These are phyloP conservation scores for Podaxis pistillaris DNA, from an alignment of 768 basidiomycete genomes.

Conservation along the genomic window DNA sequence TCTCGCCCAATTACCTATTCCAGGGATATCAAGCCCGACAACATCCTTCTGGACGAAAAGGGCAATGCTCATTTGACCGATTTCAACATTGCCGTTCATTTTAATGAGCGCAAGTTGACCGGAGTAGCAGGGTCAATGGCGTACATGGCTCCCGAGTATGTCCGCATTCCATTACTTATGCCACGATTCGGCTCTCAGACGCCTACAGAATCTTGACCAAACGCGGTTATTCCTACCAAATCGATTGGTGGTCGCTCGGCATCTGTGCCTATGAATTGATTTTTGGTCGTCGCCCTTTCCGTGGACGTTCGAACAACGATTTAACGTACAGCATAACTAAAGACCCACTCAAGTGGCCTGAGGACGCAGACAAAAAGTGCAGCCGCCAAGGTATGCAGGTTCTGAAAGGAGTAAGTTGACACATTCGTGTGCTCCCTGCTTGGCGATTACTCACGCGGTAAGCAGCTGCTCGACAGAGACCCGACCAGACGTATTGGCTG, in stretches of 20 bases:
- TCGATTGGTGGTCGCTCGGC: slow-evolving; percentile 98
- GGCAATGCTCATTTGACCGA: slow-evolving; percentile 97
- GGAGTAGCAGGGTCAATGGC: slow-evolving; percentile 99
- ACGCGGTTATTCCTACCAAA: slow-evolving; percentile 90
- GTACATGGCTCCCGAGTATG: slow-evolving; percentile 91
- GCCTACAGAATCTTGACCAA: slow-evolving; percentile 71
- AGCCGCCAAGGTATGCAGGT: slow-evolving; percentile 76
- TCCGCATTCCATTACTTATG: slow-evolving; percentile 12
- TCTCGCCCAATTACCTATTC: slow-evolving; percentile 11
- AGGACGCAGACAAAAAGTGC: slow-evolving; percentile 80
- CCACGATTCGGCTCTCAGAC: slow-evolving; percentile 12
- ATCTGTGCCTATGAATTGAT: slow-evolving; percentile 91
- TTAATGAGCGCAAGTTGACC: slow-evolving; percentile 80
- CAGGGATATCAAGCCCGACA: slow-evolving; percentile 96
- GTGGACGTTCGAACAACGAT: slow-evolving; percentile 90
- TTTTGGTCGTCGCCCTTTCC: slow-evolving; percentile 89
- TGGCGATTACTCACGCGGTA: background rate
- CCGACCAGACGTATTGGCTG: slow-evolving; percentile 78
- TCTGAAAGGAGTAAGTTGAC: slow-evolving; percentile 69
- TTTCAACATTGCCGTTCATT: slow-evolving; percentile 99
- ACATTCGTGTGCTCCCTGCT: slow-evolving; percentile 3
- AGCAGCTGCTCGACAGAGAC: slow-evolving; percentile 86
- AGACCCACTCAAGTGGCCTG: slow-evolving; percentile 87
- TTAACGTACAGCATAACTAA: slow-evolving; percentile 91
- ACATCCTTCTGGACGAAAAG: slow-evolving; percentile 92